Evolutionary conservation across 2,329 filamentous ascomycete genomes (phyloP).

Genomic region (Pseudofabraea citricarpa): DNA sequence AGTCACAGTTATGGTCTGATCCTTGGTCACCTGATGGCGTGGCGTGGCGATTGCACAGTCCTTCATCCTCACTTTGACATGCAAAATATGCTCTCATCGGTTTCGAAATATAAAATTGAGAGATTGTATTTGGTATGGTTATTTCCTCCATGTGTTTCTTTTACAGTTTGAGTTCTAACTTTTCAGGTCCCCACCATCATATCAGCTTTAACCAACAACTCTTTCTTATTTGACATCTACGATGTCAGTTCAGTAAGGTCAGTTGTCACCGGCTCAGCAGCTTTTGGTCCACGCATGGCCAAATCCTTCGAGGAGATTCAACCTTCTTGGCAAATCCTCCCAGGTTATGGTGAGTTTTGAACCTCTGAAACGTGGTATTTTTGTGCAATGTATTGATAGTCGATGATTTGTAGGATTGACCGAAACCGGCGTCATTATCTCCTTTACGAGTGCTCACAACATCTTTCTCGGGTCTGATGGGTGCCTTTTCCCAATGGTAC

Average conservation of each 20-base stretch:
- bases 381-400: no score
- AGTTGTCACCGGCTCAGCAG: conserved; percentile 70
- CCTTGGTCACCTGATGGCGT: conserved; percentile 36
- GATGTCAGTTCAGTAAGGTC: conserved; percentile 61
- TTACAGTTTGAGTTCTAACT: no score
- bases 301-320: conserved; percentile 53
- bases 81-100: conserved; percentile 50
- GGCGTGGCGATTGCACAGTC: conserved; percentile 65
- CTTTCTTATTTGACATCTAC: conserved; percentile 54
- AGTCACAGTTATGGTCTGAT: conserved; percentile 76
- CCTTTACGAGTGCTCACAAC: conserved; percentile 53
- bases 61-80: conserved; percentile 71
- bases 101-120: conserved; percentile 63
- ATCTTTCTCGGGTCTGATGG: conserved; percentile 66
- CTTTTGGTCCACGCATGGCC: conserved; percentile 65
- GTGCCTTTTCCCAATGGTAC: conserved; percentile 56
- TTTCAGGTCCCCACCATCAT: conserved; percentile 81
- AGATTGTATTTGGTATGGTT: no score
- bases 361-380: no score
- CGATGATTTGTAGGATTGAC: conserved; percentile 49
- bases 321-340: conserved; percentile 58
- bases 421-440: conserved; percentile 66
- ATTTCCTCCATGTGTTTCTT: no score
- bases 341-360: conserved; percentile 64
- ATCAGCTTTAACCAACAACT: conserved; percentile 63